phyloP scores from a whole-genome alignment of 148 eudicot genomes.

The Amaranthus palmeri region DNA sequence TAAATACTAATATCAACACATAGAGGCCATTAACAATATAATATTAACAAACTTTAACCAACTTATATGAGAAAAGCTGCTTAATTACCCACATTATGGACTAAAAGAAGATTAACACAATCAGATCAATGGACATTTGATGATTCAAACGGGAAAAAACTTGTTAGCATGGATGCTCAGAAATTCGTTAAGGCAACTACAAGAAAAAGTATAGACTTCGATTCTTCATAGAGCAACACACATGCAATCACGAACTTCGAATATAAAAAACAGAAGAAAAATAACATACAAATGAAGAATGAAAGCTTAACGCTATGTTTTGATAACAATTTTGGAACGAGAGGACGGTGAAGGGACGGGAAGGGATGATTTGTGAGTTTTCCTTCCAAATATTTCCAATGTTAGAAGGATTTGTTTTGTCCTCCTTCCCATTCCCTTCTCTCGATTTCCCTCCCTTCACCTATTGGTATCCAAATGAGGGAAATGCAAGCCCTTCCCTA shows the following conservation, averaged over 20 bases:
- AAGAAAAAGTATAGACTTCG: neutral
- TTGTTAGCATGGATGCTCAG: neutral
- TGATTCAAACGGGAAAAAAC: neutral
- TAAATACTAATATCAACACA: neutral
- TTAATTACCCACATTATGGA: neutral
- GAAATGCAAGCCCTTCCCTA: too few species aligned
- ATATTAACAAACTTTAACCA: too few species aligned
- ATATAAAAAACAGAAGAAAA: neutral
- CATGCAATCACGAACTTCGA: neutral
- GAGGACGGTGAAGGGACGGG: too few species aligned
- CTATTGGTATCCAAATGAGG: too few species aligned
- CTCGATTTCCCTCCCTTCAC: too few species aligned
- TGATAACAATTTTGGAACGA: too few species aligned
- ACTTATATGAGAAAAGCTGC: too few species aligned
- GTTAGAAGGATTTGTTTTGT: too few species aligned
- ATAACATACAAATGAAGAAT: neutral
- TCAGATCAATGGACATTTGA: neutral
- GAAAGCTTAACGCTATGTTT: neutral
- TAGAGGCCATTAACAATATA: neutral
- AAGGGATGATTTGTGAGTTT: too few species aligned
- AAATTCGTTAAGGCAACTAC: neutral
- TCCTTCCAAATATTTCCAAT: too few species aligned
- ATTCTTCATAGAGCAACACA: neutral
- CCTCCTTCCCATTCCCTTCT: too few species aligned
- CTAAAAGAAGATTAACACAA: neutral